Percentiles rank a stretch among this genome's conserved stretches.
phyloP scores from a whole-genome alignment of 2,329 filamentous ascomycete species.

The Colletotrichum scovillei region DNA sequence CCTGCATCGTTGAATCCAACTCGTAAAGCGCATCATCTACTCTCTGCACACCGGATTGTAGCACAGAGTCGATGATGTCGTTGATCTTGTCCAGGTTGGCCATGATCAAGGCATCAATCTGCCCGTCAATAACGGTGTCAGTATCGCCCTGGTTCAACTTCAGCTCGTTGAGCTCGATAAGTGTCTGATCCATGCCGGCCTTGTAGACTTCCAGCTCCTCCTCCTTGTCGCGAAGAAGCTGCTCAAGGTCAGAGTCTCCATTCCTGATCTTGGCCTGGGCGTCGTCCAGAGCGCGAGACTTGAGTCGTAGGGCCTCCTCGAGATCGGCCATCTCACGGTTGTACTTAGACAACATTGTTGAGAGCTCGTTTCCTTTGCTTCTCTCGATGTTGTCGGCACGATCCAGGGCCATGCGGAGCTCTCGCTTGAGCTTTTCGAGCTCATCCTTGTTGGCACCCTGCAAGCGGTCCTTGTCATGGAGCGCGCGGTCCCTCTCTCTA shows the following conservation, averaged over 20 bases:
- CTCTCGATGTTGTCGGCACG: slow-evolving; percentile 92
- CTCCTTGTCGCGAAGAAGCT: slow-evolving; percentile 90
- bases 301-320: slow-evolving; percentile 89
- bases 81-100: slow-evolving; percentile 93
- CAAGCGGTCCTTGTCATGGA: slow-evolving; percentile 93
- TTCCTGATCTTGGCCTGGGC: slow-evolving; percentile 81
- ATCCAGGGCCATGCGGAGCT: slow-evolving; percentile 91
- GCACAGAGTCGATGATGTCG: slow-evolving; percentile 95
- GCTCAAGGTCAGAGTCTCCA: slow-evolving; percentile 86
- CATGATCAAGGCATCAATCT: slow-evolving; percentile 90
- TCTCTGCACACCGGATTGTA: slow-evolving; percentile 91
- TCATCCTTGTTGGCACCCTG: slow-evolving; percentile 91
- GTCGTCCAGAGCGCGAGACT: slow-evolving; percentile 88
- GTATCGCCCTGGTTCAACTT: slow-evolving; percentile 79
- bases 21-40: slow-evolving; percentile 98
- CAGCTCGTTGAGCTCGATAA: slow-evolving; percentile 92
- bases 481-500: slow-evolving; percentile 89
- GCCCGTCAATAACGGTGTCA: slow-evolving; percentile 85
- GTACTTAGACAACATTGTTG: slow-evolving; percentile 93
- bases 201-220: slow-evolving; percentile 99
- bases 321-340: slow-evolving; percentile 97
- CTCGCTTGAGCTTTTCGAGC: slow-evolving; percentile 91
- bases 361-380: slow-evolving; percentile 94
- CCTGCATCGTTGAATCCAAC: slow-evolving; percentile 97
- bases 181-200: slow-evolving; percentile 95